Conservation (phyloP, 371 early-diverging fungal species). For the Lichtheimia hyalospora region DNA sequence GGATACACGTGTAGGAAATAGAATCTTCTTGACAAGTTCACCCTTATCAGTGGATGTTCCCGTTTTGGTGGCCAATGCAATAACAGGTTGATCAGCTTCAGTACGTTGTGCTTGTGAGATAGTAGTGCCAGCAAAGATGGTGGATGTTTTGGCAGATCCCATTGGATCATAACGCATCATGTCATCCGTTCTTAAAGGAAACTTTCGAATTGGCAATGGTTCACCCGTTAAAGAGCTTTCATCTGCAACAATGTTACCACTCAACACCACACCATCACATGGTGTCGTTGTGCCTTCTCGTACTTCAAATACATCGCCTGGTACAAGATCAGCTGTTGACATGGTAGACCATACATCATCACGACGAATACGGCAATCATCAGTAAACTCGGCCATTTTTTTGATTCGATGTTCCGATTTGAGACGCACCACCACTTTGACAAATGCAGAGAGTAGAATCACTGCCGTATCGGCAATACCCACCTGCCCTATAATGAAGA, state of each 20-base stretch:
- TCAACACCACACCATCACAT: slow-evolving; percentile 69
- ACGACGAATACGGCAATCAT: slow-evolving; percentile 50
- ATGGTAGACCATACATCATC: slow-evolving; percentile 56
- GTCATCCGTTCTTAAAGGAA: slow-evolving; percentile 43
- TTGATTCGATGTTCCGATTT: slow-evolving; percentile 67
- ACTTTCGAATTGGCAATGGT: slow-evolving; percentile 63
- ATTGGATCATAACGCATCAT: slow-evolving; percentile 32
- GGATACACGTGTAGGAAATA: slow-evolving; percentile 63
- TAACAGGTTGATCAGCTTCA: slow-evolving; percentile 32
- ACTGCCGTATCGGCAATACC: slow-evolving; percentile 74
- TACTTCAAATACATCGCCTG: slow-evolving; percentile 75
- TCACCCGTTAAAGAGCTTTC: slow-evolving; percentile 74
- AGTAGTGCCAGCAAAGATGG: slow-evolving; percentile 53
- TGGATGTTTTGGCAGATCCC: slow-evolving; percentile 53
- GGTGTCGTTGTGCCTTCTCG: slow-evolving; percentile 53
- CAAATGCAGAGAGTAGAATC: slow-evolving; percentile 67
- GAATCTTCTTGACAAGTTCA: slow-evolving; percentile 71
- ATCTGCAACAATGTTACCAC: slow-evolving; percentile 72
- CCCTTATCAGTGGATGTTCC: slow-evolving; percentile 79
- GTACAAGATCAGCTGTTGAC: slow-evolving; percentile 61
- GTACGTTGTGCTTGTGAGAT: slow-evolving; percentile 45
- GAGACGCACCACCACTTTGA: slow-evolving; percentile 69
- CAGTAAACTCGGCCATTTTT: slow-evolving; percentile 64
- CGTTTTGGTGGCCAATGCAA: slow-evolving; percentile 68
- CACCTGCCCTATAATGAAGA: slow-evolving; percentile 45